A percentile compares a stretch with the other conserved stretches of the same genome.
phyloP scores from a whole-genome alignment of 345 rosid species.

The Moricandia arvensis region DNA sequence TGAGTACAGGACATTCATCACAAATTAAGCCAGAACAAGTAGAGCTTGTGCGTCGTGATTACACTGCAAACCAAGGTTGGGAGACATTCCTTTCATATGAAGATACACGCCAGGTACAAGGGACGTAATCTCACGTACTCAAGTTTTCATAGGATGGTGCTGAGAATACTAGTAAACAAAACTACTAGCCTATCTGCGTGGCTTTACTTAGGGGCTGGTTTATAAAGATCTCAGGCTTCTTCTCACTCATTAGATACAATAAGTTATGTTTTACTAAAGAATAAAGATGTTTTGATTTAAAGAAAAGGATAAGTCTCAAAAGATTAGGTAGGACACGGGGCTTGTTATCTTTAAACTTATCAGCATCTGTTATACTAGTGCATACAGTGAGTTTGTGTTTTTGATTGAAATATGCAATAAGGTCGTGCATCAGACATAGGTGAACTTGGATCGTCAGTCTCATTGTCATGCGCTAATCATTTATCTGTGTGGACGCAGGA shows the following conservation, averaged over 20 bases:
- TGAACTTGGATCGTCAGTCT: neutral
- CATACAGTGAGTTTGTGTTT: neutral
- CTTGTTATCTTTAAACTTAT: neutral
- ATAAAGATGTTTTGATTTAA: neutral
- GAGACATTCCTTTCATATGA: conserved; percentile 96
- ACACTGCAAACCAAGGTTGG: conserved; percentile 98
- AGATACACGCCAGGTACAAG: conserved; percentile 85
- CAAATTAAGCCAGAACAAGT: conserved; percentile 96
- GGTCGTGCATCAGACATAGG: neutral
- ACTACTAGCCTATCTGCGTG: neutral
- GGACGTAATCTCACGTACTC: neutral
- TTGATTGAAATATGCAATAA: neutral
- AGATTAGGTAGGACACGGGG: neutral
- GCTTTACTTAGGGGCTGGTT: neutral
- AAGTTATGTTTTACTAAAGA: conserved; percentile 2
- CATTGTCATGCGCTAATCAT: neutral
- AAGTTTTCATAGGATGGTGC: neutral
- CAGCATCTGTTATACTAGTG: neutral
- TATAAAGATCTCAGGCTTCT: neutral
- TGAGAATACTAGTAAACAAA: neutral
- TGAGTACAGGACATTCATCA: conserved; percentile 84
- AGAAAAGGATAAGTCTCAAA: neutral
- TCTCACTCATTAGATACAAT: neutral
- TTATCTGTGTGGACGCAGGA: conserved; percentile 52
- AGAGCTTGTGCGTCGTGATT: conserved; percentile 98